Percentiles rank a stretch among this genome's conserved stretches.
Conservation (phyloP, 2,329 filamentous ascomycete genomes). For the Acrodontium crateriforme region DNA sequence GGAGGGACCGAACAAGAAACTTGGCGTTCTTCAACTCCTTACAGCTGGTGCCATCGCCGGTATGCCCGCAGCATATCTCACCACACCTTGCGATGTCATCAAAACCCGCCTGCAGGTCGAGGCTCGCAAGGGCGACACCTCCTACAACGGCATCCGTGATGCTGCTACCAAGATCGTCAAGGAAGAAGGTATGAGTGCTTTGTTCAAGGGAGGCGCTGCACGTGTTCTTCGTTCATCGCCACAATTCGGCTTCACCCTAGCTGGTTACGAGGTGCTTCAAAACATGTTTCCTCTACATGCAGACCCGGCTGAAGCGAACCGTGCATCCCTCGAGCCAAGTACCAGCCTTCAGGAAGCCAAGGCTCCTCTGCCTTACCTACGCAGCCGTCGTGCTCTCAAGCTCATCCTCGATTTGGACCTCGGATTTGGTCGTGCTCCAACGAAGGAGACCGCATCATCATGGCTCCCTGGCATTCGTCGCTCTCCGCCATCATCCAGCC, state of each 20-base stretch:
- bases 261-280: constrained; percentile 86
- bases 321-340: constrained; percentile 48
- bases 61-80: constrained; percentile 59
- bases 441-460: too few species aligned
- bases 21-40: constrained; percentile 80
- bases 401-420: constrained; percentile 89
- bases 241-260: constrained; percentile 95
- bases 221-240: constrained; percentile 90
- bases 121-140: constrained; percentile 82
- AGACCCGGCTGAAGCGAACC: constrained; percentile 33
- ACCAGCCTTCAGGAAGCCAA: constrained; percentile 50
- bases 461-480: too few species aligned
- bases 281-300: constrained; percentile 67
- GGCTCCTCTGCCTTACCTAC: constrained; percentile 50
- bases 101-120: constrained; percentile 97
- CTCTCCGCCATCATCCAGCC: too few species aligned
- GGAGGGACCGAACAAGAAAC: constrained; percentile 72
- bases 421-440: constrained; percentile 88
- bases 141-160: constrained; percentile 77
- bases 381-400: constrained; percentile 84
- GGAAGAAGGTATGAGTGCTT: constrained; percentile 88
- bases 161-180: constrained; percentile 69
- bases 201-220: constrained; percentile 96
- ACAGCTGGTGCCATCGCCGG: constrained; percentile 76
- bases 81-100: constrained; percentile 96